Evolutionary conservation across 2,329 filamentous ascomycete species (phyloP).

Genomic region (Diaporthe citrichinensis): DNA sequence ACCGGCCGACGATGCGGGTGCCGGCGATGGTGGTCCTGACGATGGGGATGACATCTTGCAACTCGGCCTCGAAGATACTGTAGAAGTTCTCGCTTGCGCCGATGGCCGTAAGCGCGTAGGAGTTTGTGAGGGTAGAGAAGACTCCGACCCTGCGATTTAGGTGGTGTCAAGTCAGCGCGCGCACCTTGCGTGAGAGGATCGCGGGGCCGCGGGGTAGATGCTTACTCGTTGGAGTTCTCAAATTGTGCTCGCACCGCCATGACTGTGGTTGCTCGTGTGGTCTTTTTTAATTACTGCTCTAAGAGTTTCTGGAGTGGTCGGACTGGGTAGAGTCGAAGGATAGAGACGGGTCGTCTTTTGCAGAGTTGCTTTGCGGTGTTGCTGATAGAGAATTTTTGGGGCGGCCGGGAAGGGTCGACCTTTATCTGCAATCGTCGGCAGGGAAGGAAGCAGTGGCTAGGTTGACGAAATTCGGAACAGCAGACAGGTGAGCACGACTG

Average conservation of each 20-base stretch:
- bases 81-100: slow-evolving; percentile 99
- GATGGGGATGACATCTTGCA: slow-evolving; percentile 97
- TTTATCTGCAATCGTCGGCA: slow-evolving; percentile 41
- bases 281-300: neutral
- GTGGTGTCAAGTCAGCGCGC: slow-evolving; percentile 43
- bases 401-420: slow-evolving; percentile 36
- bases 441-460: slow-evolving; percentile 33
- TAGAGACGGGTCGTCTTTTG: slow-evolving; percentile 14
- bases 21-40: slow-evolving; percentile 97
- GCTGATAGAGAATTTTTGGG: slow-evolving; percentile 40
- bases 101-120: slow-evolving; percentile 93
- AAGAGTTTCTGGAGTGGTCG: neutral
- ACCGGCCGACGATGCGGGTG: slow-evolving; percentile 93
- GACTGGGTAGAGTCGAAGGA: neutral
- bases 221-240: slow-evolving; percentile 92
- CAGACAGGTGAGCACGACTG: neutral
- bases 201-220: slow-evolving; percentile 46
- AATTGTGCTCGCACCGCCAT: slow-evolving; percentile 83
- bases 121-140: slow-evolving; percentile 96
- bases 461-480: slow-evolving; percentile 19
- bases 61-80: slow-evolving; percentile 97
- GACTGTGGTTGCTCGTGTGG: slow-evolving; percentile 48
- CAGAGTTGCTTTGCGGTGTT: slow-evolving; percentile 36
- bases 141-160: slow-evolving; percentile 83
- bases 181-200: slow-evolving; percentile 42